Base-by-base conservation (phyloP, 2,329 filamentous ascomycete species). In the Penicillium brasilianum region DNA sequence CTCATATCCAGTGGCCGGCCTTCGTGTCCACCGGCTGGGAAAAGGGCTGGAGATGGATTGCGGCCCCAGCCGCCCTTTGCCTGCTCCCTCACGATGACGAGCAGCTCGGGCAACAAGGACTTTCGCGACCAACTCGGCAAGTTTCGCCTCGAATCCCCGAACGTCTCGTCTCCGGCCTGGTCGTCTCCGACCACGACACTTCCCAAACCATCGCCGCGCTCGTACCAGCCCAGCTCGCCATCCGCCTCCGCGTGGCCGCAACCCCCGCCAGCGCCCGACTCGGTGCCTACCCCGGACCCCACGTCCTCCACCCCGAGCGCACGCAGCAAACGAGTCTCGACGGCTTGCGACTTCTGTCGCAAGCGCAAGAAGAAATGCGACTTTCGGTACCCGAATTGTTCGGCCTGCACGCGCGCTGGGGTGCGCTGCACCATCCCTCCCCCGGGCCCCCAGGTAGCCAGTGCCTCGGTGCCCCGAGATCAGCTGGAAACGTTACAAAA, bases 311-410 rank as follows among this genome's bases (percentile, higher is more conserved):
- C 57, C n/a, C 25, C 63, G 25, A 53, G 61, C n/a, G 60, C 69
- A 41, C 73, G 70, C 55, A 73, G 68, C 28, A 78, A 78, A 61
- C 75, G 76, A 36, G 76, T 78, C 14, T 77, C 76, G 28, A 78
- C 75, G 1, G 76, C 76, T 22, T 78, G 76, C 60, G 76, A 78
- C 46, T 78, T 78, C 51, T 78, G 76, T 71, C 73, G 76, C 59
- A 77, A 76, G 59, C 67, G 76, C 8, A 78, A 78, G 66, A 78
- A 78, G 66, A 78, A 78, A 71, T 78, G 76, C 62, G 76, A 78
- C 60, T 78, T 78, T 54, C 74, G 74, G 44, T 78, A 78, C 53
- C 76, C 76, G 32, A 78, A 78, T 60, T 78, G 76, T 56, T 76
- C 74, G 30, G 76, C 75, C 18, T 78, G 76, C 56, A 75, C 74